phyloP scores from a whole-genome alignment of 768 basidiomycete genomes.

The Lactarius evosmus region DNA sequence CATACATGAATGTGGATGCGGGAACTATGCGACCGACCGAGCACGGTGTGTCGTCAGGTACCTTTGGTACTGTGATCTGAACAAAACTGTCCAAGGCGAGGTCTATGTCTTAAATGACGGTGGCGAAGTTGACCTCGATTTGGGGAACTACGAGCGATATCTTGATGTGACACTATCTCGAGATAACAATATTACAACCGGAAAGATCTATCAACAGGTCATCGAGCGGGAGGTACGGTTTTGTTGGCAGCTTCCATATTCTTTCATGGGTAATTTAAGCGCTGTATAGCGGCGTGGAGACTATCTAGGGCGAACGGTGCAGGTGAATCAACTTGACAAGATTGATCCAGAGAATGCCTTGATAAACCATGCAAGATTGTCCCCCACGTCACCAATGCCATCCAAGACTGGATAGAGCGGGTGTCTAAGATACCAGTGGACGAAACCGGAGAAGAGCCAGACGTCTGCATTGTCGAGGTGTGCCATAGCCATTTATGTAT shows the following conservation, averaged over 20 bases:
- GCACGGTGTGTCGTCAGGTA: conserved; percentile 59
- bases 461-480: conserved; percentile 97
- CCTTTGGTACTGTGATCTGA: conserved; percentile 12
- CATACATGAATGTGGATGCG: conserved; percentile 99
- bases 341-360: conserved; percentile 3
- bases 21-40: conserved; percentile 99
- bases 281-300: conserved; percentile 63
- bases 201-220: conserved; percentile 95
- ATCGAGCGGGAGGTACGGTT: conserved; percentile 89
- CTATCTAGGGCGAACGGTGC: conserved; percentile 96
- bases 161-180: conserved; percentile 89
- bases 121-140: conserved; percentile 95
- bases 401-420: conserved; percentile 98
- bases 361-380: conserved; percentile 58
- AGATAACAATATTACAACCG: conserved; percentile 98
- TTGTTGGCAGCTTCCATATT: conserved; percentile 8
- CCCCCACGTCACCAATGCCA: conserved; percentile 93
- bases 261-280: conserved; percentile 15
- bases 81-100: conserved; percentile 55
- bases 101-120: conserved; percentile 98
- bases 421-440: conserved; percentile 94
- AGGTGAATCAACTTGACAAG: conserved; percentile 46
- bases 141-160: conserved; percentile 99
- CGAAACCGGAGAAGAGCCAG: conserved; percentile 87
- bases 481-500: conserved; percentile 19